Evolutionary conservation across 2,329 filamentous ascomycete genomes (phyloP).

Genomic region (Chalaropsis thielavioides): DNA sequence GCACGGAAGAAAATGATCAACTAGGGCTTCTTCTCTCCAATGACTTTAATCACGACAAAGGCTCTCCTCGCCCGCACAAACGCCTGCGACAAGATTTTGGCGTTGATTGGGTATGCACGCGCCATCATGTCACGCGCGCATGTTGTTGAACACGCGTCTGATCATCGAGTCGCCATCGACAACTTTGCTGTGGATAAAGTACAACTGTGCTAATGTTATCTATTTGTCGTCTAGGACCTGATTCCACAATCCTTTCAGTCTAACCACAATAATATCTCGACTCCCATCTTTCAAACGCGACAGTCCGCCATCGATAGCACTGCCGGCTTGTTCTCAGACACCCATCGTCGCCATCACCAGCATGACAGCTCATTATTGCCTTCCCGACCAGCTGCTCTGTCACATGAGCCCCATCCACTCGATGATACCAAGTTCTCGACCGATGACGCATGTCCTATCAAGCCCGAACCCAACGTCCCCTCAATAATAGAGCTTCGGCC

Average conservation of each 20-base stretch:
- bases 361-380: neutral
- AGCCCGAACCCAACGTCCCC: neutral
- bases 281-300: neutral
- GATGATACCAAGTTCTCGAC: neutral
- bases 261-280: neutral
- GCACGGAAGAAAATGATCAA: neutral
- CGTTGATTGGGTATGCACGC: constrained; percentile 5
- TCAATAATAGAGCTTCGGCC: neutral
- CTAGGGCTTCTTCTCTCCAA: neutral
- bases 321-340: neutral
- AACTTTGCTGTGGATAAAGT: neutral
- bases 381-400: too few species aligned
- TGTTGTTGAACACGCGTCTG: neutral
- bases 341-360: neutral
- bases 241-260: neutral
- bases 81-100: neutral
- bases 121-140: neutral
- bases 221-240: neutral
- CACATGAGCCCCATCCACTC: too few species aligned
- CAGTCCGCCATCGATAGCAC: neutral
- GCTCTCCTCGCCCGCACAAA: constrained; percentile 1
- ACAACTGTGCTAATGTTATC: neutral
- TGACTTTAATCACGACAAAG: neutral
- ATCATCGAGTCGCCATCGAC: neutral
- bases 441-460: neutral